Conservation (phyloP, 2,329 filamentous ascomycete genomes). For the Pleurostoma richardsiae region DNA sequence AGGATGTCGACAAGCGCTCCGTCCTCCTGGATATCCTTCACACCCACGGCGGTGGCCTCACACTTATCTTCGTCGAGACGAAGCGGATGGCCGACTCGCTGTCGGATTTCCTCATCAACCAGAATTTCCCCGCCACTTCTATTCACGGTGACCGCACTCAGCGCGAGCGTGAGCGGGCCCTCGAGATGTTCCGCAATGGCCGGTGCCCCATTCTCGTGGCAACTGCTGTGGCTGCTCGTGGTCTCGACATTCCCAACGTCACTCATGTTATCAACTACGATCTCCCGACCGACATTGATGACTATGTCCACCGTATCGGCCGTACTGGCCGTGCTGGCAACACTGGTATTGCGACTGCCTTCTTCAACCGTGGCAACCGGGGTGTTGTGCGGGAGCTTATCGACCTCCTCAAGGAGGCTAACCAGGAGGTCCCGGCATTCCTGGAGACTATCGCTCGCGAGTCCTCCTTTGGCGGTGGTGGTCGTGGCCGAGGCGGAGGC, state of each 20-base stretch:
- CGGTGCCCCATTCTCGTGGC: constrained; percentile 96
- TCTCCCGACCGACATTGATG: constrained; percentile 96
- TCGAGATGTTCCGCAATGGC: constrained; percentile 95
- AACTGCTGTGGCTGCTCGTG: constrained; percentile 88
- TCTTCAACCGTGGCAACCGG: constrained; percentile 99
- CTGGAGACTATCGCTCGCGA: constrained; percentile 97
- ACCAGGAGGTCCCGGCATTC: constrained; percentile 93
- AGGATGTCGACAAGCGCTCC: constrained; percentile 95
- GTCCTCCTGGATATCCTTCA: constrained; percentile 96
- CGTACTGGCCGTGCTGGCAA: constrained; percentile 99
- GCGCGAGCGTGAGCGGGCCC: constrained; percentile 94
- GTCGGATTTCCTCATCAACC: constrained; percentile 97
- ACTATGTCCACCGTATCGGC: constrained; percentile 98
- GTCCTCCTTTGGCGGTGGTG: constrained; percentile 73
- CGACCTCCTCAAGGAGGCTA: constrained; percentile 97
- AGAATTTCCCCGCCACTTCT: constrained; percentile 95
- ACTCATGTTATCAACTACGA: constrained; percentile 99
- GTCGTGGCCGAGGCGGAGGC: constrained; percentile 54
- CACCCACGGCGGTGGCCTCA: constrained; percentile 84
- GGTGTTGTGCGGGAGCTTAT: constrained; percentile 95
- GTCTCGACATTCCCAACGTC: constrained; percentile 93
- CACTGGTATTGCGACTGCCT: constrained; percentile 95
- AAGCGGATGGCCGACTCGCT: constrained; percentile 99
- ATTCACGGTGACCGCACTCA: constrained; percentile 99
- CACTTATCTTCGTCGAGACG: constrained; percentile 97